Conservation (phyloP, 192 early-diverging fungal genomes). For the Podila epicladia region DNA sequence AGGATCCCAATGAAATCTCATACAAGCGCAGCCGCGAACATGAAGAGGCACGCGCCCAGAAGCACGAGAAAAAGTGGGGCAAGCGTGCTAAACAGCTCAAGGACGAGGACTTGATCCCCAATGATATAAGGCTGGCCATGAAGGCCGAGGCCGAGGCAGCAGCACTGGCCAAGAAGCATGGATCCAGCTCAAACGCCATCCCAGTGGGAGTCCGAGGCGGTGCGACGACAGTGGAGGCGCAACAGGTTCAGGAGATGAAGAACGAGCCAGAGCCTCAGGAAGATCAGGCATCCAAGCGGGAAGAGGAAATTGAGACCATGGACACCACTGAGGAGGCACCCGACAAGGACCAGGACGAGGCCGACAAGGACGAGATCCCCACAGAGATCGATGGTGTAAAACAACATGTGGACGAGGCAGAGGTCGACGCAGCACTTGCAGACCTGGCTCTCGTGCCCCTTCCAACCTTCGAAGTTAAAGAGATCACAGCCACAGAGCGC, state of each 20-base stretch:
- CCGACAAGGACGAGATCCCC: background rate
- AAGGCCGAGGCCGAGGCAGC: slow-evolving; percentile 45
- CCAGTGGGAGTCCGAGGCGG: background rate
- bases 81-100: slow-evolving; percentile 44
- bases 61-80: slow-evolving; percentile 47
- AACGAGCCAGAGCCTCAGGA: slow-evolving; percentile 6
- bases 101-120: slow-evolving; percentile 41
- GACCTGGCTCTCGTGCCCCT: slow-evolving; percentile 44
- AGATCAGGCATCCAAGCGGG: slow-evolving; percentile 1
- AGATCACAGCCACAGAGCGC: slow-evolving; percentile 50
- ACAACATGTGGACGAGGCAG: slow-evolving; percentile 25
- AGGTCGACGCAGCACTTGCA: slow-evolving; percentile 28
- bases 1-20: slow-evolving; percentile 18
- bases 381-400: slow-evolving; percentile 15
- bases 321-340: slow-evolving; percentile 10
- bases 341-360: slow-evolving; percentile 10
- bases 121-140: slow-evolving; percentile 37
- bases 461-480: slow-evolving; percentile 53
- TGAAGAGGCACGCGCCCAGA: slow-evolving; percentile 35
- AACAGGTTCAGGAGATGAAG: slow-evolving; percentile 5
- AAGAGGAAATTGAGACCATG: slow-evolving; percentile 41
- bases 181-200: background rate
- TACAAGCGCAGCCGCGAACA: slow-evolving; percentile 37
- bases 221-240: background rate
- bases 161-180: slow-evolving; percentile 1